These are phyloP conservation scores for Macadamia integrifolia DNA, from an alignment of 164 flowering plant genomes.

Conservation along the genomic window DNA sequence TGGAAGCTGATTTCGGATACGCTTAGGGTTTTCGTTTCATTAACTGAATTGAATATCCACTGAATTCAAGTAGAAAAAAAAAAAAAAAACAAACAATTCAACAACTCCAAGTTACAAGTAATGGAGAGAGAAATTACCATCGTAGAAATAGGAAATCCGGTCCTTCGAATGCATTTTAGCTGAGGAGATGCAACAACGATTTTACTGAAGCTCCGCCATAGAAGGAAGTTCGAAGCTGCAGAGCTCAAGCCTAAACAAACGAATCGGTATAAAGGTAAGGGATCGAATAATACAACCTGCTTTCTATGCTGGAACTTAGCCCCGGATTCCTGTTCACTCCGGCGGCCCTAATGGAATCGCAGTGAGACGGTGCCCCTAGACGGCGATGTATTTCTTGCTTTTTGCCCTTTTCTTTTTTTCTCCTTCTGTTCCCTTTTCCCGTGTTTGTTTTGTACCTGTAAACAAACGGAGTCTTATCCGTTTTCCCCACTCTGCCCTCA, in stretches of 20 bases:
- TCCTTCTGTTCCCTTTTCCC: too few species aligned
- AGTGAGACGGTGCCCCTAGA: too few species aligned
- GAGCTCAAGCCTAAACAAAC: not conserved
- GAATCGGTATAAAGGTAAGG: not conserved
- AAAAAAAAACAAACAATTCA: not conserved
- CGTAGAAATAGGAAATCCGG: constrained; percentile 81
- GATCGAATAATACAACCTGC: too few species aligned
- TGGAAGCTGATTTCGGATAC: not conserved
- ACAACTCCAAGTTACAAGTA: not conserved
- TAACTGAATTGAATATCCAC: too few species aligned
- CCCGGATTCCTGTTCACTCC: too few species aligned
- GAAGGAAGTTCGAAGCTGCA: constrained; percentile 1
- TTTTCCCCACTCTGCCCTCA: too few species aligned
- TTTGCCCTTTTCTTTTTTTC: too few species aligned
- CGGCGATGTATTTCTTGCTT: too few species aligned
- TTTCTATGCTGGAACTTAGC: too few species aligned
- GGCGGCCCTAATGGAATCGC: too few species aligned
- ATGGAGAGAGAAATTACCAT: constrained; percentile 42
- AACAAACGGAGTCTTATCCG: too few species aligned
- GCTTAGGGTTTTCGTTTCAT: constrained; percentile 9
- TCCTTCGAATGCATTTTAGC: constrained; percentile 74
- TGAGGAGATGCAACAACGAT: not conserved
- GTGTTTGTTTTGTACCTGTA: too few species aligned
- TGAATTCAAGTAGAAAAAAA: not conserved
- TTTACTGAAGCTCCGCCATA: constrained; percentile 7